These are phyloP conservation scores for Xylaria sp. DNA, from an alignment of 2,329 filamentous ascomycete genomes.

Conservation along the genomic window DNA sequence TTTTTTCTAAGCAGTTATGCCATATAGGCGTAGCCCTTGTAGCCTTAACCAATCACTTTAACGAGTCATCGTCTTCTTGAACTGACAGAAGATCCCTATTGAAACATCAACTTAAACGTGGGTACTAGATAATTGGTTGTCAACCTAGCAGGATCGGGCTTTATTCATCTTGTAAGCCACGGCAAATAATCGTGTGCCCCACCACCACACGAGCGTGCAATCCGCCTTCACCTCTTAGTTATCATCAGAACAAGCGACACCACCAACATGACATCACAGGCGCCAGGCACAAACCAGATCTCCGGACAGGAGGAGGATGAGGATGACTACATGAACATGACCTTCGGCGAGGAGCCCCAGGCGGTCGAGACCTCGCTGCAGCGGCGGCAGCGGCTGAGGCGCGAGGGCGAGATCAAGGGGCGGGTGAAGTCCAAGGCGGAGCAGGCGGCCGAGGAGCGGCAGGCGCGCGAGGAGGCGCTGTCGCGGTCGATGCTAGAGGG, in stretches of 20 bases:
- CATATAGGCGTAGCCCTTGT: neutral
- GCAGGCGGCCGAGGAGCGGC: conserved; percentile 72
- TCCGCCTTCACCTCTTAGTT: neutral
- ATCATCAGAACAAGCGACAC: neutral
- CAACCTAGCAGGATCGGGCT: neutral
- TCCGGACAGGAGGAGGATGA: conserved; percentile 57
- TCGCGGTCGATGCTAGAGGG: conserved; percentile 68
- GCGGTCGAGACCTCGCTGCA: conserved; percentile 60
- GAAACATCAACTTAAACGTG: neutral
- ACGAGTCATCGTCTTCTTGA: neutral
- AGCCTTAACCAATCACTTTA: neutral
- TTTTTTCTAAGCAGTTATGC: too few relatives aligned
- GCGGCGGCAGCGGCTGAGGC: conserved; percentile 55
- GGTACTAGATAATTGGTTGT: neutral
- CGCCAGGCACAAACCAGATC: conserved; percentile 12
- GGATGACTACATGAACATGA: conserved; percentile 98
- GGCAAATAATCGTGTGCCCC: neutral
- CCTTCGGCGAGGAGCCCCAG: conserved; percentile 67
- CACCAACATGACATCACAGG: conserved; percentile 16
- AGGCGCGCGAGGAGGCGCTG: conserved; percentile 74
- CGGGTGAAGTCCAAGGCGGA: conserved; percentile 81
- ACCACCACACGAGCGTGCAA: neutral
- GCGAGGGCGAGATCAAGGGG: conserved; percentile 69
- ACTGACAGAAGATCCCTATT: neutral
- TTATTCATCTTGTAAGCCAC: neutral